A percentile compares a stretch with the other conserved stretches of the same genome.
Conservation (phyloP, 768 basidiomycete species). For the Austroboletus eburneus region DNA sequence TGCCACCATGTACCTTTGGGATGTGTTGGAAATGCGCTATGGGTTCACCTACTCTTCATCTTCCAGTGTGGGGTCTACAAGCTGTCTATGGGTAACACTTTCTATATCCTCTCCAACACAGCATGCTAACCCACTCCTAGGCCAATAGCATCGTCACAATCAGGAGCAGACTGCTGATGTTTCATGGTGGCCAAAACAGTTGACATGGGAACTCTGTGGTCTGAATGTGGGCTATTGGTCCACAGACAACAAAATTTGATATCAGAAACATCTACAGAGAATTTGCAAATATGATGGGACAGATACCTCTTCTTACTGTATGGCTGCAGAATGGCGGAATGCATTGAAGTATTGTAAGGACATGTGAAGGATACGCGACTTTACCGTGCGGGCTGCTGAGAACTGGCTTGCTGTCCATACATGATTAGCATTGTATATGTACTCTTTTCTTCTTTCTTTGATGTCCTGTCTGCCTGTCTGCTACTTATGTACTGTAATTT, state of each 20-base stretch:
- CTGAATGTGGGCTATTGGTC: constrained; percentile 3
- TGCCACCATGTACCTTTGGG: not conserved
- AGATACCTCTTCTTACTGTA: not conserved
- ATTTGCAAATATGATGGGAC: not conserved
- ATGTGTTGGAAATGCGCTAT: not conserved
- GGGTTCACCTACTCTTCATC: not conserved
- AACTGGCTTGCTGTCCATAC: too few species aligned
- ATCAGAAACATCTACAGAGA: not conserved
- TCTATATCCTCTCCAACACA: not conserved
- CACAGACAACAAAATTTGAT: not conserved
- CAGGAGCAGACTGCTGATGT: not conserved
- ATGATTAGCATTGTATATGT: too few species aligned
- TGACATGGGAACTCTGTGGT: not conserved
- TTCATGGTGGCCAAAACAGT: constrained; percentile 9
- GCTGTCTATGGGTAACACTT: not conserved
- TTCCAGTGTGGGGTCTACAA: not conserved
- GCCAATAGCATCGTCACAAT: not conserved
- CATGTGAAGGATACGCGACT: too few species aligned
- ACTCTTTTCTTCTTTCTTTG: too few species aligned
- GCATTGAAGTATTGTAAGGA: not conserved
- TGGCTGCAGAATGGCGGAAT: not conserved
- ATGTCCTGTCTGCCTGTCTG: too few species aligned
- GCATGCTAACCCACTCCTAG: not conserved
- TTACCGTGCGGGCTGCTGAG: too few species aligned
- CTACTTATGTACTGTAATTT: too few species aligned